Conservation (phyloP, 192 early-diverging fungal species). For the Linnemannia hyalina region DNA sequence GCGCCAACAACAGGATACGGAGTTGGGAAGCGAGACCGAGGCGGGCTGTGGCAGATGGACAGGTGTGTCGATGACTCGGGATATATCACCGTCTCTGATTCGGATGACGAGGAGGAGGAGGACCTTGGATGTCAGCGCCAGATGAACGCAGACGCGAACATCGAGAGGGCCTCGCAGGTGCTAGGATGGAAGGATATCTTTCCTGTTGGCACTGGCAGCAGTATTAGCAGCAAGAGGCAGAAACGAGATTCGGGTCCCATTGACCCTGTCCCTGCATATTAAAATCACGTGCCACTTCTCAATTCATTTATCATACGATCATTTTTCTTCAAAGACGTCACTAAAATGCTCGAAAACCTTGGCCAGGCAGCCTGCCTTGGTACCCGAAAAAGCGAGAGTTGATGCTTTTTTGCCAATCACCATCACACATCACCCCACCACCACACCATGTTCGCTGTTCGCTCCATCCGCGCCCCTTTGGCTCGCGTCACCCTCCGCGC, state of each 20-base stretch:
- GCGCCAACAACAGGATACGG: slow-evolving; percentile 28
- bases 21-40: slow-evolving; percentile 35
- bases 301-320: background rate
- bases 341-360: background rate
- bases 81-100: slow-evolving; percentile 46
- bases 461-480: slow-evolving; percentile 59
- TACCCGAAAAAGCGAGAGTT: slow-evolving; percentile 3
- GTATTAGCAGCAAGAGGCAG: background rate
- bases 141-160: slow-evolving; percentile 27
- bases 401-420: background rate
- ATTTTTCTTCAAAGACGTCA: background rate
- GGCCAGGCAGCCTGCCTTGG: background rate
- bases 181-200: background rate
- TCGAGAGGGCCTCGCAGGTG: slow-evolving; percentile 4
- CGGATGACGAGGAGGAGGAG: slow-evolving; percentile 47
- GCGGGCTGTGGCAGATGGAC: slow-evolving; percentile 35
- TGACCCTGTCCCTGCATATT: background rate
- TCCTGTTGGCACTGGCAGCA: background rate
- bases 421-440: slow-evolving; percentile 11
- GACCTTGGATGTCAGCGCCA: slow-evolving; percentile 31
- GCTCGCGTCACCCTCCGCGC: slow-evolving; percentile 53
- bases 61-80: slow-evolving; percentile 10
- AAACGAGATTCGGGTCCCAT: background rate
- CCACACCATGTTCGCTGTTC: slow-evolving; percentile 63
- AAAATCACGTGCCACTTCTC: background rate